Conservation (phyloP, 2,329 filamentous ascomycete species). For the Coniella lustricola region DNA sequence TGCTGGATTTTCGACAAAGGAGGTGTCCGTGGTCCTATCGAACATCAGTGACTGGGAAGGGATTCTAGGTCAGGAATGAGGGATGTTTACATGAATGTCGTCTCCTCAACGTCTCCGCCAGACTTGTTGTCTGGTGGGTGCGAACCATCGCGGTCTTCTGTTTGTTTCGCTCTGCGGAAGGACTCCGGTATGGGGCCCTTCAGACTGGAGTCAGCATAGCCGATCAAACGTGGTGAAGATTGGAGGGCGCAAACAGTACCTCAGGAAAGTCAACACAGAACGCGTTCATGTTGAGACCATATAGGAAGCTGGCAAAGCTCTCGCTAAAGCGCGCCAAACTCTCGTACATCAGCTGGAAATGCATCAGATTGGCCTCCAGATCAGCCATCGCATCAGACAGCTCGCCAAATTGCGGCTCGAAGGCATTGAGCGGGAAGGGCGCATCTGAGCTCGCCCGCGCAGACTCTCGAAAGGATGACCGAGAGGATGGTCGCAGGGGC, state of each 20-base stretch:
- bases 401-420: constrained; percentile 90
- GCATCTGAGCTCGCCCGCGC: constrained; percentile 49
- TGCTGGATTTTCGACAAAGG: constrained; percentile 37
- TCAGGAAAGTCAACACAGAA: constrained; percentile 98
- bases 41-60: constrained; percentile 7
- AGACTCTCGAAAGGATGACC: constrained; percentile 79
- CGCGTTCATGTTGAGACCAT: constrained; percentile 97
- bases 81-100: constrained; percentile 71
- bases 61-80: background rate
- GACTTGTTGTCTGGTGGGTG: constrained; percentile 23
- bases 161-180: constrained; percentile 60
- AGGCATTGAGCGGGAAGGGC: constrained; percentile 65
- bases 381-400: constrained; percentile 91
- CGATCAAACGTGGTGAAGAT: background rate
- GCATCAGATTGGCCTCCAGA: constrained; percentile 94
- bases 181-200: constrained; percentile 80
- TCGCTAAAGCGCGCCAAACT: constrained; percentile 89
- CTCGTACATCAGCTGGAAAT: constrained; percentile 95
- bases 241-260: constrained; percentile 39
- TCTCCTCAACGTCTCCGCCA: constrained; percentile 51
- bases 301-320: constrained; percentile 91
- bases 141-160: constrained; percentile 37
- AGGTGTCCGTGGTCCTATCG: constrained; percentile 77
- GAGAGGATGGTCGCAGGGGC: constrained; percentile 81
- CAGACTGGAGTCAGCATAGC: background rate